Percentiles rank a stretch among this genome's conserved stretches.
Evolutionary conservation across 768 basidiomycete genomes (phyloP).

Genomic region (Aureoboletus auriporus): DNA sequence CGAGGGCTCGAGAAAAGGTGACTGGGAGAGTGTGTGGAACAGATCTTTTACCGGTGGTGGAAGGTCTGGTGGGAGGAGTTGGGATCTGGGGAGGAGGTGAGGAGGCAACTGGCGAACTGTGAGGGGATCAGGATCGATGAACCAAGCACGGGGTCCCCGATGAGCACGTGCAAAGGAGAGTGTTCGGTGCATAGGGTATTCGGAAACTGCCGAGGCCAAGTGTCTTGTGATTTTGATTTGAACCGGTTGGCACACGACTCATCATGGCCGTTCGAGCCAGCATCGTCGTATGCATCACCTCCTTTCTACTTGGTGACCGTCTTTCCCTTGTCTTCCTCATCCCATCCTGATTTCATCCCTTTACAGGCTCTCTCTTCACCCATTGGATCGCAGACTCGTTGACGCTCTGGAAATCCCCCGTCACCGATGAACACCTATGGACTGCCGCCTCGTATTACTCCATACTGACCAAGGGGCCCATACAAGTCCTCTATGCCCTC

Average conservation of each 20-base stretch:
- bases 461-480: slow-evolving; percentile 64
- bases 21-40: slow-evolving; percentile 51
- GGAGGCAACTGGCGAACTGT: slow-evolving; percentile 18
- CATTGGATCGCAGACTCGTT: slow-evolving; percentile 94
- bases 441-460: slow-evolving; percentile 81
- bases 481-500: slow-evolving; percentile 53
- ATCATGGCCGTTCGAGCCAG: slow-evolving; percentile 69
- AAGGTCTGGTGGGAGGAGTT: slow-evolving; percentile 42
- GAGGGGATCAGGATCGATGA: slow-evolving; percentile 48
- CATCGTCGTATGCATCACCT: slow-evolving; percentile 72
- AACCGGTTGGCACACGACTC: slow-evolving; percentile 2
- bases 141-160: slow-evolving; percentile 51
- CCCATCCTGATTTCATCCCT: neutral
- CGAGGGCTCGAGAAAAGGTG: slow-evolving; percentile 66
- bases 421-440: slow-evolving; percentile 82
- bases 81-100: slow-evolving; percentile 26
- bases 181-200: neutral
- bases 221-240: slow-evolving; percentile 18
- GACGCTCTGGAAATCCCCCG: slow-evolving; percentile 84
- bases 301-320: slow-evolving; percentile 69
- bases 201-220: slow-evolving; percentile 13
- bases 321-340: neutral
- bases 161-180: slow-evolving; percentile 13
- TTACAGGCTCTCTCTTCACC: slow-evolving; percentile 72
- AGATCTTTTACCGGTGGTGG: slow-evolving; percentile 52